Evolutionary conservation across 306 rosid species (phyloP), one percentile per base, ranked within the genome.

Genomic region (Rosa lucieae): DNA sequence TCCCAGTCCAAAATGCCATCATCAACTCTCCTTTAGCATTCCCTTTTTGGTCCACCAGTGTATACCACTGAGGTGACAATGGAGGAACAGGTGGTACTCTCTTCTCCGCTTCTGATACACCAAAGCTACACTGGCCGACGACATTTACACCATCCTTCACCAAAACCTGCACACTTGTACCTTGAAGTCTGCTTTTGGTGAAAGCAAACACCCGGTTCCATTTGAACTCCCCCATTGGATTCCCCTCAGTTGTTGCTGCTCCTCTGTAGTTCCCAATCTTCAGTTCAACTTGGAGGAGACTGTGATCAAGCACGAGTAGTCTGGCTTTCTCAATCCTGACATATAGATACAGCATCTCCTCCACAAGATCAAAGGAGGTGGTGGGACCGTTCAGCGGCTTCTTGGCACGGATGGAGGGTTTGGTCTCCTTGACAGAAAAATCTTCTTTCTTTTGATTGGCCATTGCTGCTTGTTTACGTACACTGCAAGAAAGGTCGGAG

Each of bases 261-360:
- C 42, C 78, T 65, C 10, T 42, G 43, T 75, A 75, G 43, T 75
- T 75, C 55, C 78, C 78, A 42, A 7, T 75, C 42, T 43, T 75
- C 26, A 75, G 15, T 10, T 75, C 56, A 75, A 59, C 53, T 7
- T 75, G 62, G 5, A 67, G 78, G 42, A 4, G 5, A 21, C 78
- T 14, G 3, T 32, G 37, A 32, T 32, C 37, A 32, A 32, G 37
- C 37, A 32, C 37, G 37, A 2, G 37, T 32, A 32, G 37, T 32
- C 76, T 83, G 4, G 85, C 87, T 73, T 55, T 81, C 14, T 75
- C 85, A 62, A 87, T 35, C 67, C n/a, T 83, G 12, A 83, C 81
- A 62, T 75, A 88, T 32, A 81, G 65, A 70, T 71, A 87, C 20
- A 43, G 46, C 70, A n/a, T 81, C 35, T 66, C 67, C 78, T 85